These are phyloP conservation scores for Amylostereum areolatum DNA, from an alignment of 1,284 basidiomycete species.

Conservation along the genomic window DNA sequence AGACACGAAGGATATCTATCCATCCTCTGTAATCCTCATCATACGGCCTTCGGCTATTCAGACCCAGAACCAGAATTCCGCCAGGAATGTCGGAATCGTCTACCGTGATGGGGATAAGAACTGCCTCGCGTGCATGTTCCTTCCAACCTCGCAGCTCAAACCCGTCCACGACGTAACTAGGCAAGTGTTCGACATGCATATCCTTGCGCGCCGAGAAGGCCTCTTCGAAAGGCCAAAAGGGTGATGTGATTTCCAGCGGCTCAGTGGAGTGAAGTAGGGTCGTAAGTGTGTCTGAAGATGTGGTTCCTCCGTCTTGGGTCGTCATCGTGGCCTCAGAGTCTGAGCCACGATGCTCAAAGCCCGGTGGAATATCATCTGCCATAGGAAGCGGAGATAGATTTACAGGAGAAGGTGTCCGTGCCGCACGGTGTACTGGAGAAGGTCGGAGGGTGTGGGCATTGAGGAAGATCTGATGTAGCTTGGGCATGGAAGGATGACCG, in stretches of 20 bases:
- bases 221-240: neutral
- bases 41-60: neutral
- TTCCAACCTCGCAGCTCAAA: neutral
- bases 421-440: neutral
- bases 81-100: neutral
- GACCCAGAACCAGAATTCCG: neutral
- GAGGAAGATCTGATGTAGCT: neutral
- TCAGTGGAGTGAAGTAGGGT: too few relatives aligned
- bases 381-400: too few relatives aligned
- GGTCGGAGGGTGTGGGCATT: neutral
- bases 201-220: neutral
- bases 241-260: neutral
- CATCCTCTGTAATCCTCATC: neutral
- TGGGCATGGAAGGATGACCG: neutral
- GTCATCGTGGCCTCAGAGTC: too few relatives aligned
- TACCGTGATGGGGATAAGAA: neutral
- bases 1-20: neutral
- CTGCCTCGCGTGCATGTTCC: neutral
- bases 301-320: too few relatives aligned
- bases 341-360: too few relatives aligned
- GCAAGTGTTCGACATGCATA: neutral
- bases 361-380: too few relatives aligned
- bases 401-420: neutral
- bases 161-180: neutral
- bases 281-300: too few relatives aligned